Evolutionary conservation across 2,329 filamentous ascomycete species (phyloP), one percentile per base, ranked within the genome.

Genomic region (Seiridium unicorne): DNA sequence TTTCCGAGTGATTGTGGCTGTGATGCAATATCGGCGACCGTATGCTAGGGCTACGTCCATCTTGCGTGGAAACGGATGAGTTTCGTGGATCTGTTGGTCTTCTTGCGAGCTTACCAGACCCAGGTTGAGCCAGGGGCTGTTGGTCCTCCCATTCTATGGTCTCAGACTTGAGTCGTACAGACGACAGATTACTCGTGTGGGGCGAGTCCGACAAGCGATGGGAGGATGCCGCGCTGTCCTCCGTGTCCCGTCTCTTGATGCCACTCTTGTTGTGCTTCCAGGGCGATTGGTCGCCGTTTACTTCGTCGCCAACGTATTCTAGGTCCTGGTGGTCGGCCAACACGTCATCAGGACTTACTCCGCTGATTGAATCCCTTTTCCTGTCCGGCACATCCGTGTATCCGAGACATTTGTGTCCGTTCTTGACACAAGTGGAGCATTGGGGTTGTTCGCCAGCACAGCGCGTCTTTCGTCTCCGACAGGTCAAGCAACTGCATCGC

Each of bases 391-490:
- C 69, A 61, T 88, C 87, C 18, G 79, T 82, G 68, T 91, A 92
- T 38, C 89, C 89, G 44, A 89, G 74, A 71, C 89, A 92, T 13
- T 77, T 76, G 68, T 92, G 89, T 8, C 87, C 86, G 69, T 90
- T 90, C 66, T 89, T 89, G 61, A 84, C 81, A 68, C 89, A 92
- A 9, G 89, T 92, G 61, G 87, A 88, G 74, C 89, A 92, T 26
- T 82, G 76, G 60, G 89, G 89, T 63, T 88, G 86, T 74, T 91
- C 89, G 63, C 89, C 89, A 51, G 88, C 89, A 73, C 89, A 92
- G 72, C 89, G 81, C 57, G 89, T 92, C 76, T 92, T 92, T 69
- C 89, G 84, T 72, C 87, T 90, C 68, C 89, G 87, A 76, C 89
- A 92, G 47, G 89, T 91, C 70, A 87, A 78, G 74, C 89, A 91